These are phyloP conservation scores for Wickerhamiella pararugosa DNA, from an alignment of 1,139 yeast genomes.

Conservation along the genomic window DNA sequence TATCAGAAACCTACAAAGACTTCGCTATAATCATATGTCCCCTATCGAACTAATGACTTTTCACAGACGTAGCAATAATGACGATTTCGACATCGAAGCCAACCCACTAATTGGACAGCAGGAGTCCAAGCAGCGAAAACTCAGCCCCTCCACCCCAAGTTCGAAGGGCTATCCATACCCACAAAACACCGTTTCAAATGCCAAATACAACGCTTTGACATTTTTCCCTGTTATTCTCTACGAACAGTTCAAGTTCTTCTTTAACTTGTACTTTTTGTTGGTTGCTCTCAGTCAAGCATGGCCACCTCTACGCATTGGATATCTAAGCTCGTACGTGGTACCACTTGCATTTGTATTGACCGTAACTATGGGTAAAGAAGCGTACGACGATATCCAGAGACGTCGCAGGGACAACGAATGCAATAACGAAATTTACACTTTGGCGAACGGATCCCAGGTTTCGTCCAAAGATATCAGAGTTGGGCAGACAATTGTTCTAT, in stretches of 20 bases:
- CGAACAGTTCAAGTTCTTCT: conserved; percentile 94
- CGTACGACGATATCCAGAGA: conserved; percentile 82
- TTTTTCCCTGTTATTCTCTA: conserved; percentile 79
- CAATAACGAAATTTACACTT: conserved; percentile 63
- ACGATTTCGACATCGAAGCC: neutral
- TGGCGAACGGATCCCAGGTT: conserved; percentile 25
- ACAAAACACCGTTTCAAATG: conserved; percentile 78
- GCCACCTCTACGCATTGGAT: conserved; percentile 88
- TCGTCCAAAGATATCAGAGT: conserved; percentile 40
- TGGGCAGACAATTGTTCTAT: conserved; percentile 72
- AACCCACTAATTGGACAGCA: conserved; percentile 4
- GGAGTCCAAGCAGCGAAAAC: conserved; percentile 8
- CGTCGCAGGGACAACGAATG: conserved; percentile 83
- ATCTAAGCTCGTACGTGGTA: conserved; percentile 78
- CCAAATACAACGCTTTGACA: conserved; percentile 79
- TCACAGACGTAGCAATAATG: neutral
- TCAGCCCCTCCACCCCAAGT: conserved; percentile 9
- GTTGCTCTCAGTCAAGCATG: conserved; percentile 90
- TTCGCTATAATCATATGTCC: neutral
- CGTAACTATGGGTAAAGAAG: conserved; percentile 92
- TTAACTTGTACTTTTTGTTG: conserved; percentile 75
- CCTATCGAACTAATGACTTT: conserved; percentile 2
- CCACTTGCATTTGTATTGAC: conserved; percentile 85
- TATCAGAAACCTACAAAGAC: neutral
- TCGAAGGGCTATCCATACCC: conserved; percentile 32